phyloP scores from a whole-genome alignment of 1,284 basidiomycete genomes.

The Quambalaria eucalypti region DNA sequence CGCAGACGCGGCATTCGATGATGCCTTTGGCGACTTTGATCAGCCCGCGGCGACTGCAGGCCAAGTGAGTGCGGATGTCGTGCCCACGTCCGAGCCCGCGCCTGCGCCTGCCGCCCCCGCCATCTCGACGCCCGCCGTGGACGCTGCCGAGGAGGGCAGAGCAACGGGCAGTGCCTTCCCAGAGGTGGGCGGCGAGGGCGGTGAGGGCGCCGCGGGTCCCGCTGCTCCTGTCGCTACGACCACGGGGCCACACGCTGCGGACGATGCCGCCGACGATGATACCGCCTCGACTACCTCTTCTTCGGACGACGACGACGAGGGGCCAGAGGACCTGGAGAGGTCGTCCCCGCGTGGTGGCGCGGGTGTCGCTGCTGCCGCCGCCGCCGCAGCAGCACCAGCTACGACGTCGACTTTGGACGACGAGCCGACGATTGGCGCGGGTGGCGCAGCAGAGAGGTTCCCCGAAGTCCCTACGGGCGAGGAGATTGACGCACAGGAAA shows the following conservation, averaged over 20 bases:
- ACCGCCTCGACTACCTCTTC: background rate
- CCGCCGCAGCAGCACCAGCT: too few species aligned
- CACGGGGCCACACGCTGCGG: slow-evolving; percentile 15
- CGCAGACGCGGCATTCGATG: slow-evolving; percentile 53
- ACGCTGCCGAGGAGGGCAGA: too few species aligned
- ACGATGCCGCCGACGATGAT: slow-evolving; percentile 26
- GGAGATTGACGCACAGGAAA: too few species aligned
- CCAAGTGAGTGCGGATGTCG: slow-evolving; percentile 51
- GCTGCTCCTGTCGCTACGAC: slow-evolving; percentile 7
- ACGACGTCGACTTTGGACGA: background rate
- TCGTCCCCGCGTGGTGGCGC: background rate
- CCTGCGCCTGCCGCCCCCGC: slow-evolving; percentile 20
- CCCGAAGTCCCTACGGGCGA: slow-evolving; percentile 6
- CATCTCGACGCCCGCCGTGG: too few species aligned
- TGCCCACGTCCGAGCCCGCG: slow-evolving; percentile 33
- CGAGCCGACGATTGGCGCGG: background rate
- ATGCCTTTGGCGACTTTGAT: slow-evolving; percentile 39
- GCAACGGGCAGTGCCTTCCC: too few species aligned
- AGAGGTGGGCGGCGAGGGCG: slow-evolving; percentile 52
- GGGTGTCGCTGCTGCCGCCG: background rate
- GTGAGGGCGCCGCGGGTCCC: slow-evolving; percentile 50
- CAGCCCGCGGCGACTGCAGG: background rate
- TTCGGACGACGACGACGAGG: slow-evolving; percentile 22
- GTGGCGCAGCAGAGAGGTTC: slow-evolving; percentile 10
- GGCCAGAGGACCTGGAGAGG: slow-evolving; percentile 26